Conservation (phyloP, 202 grass and related monocot genomes). For the Setaria viridis region DNA sequence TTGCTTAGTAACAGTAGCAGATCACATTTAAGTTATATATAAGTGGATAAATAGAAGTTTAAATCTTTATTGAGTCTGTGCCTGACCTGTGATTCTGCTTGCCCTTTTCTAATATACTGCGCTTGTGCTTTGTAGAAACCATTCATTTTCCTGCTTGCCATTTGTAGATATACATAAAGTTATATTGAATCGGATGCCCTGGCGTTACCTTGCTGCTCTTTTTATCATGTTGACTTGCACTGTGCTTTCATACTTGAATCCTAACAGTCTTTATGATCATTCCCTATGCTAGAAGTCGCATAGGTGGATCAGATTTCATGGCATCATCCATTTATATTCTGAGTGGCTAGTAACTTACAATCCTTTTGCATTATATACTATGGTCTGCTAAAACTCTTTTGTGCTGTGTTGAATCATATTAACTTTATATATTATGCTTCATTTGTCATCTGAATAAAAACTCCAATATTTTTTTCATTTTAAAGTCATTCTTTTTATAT, state of each 20-base stretch:
- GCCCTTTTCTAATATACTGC: background rate
- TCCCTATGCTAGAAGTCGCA: slow-evolving; percentile 6
- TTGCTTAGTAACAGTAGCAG: background rate
- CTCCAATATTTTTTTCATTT: background rate
- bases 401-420: background rate
- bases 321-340: slow-evolving; percentile 1
- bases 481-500: slow-evolving; percentile 7
- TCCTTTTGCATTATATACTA: slow-evolving; percentile 13
- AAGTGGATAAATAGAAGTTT: slow-evolving; percentile 21
- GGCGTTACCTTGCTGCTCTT: slow-evolving; percentile 3
- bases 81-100: slow-evolving; percentile 1
- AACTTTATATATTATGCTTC: slow-evolving; percentile 19
- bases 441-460: background rate
- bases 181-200: slow-evolving; percentile 31
- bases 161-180: slow-evolving; percentile 16
- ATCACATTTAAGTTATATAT: background rate
- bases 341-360: background rate
- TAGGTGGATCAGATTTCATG: slow-evolving; percentile 4
- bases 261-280: background rate
- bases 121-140: slow-evolving; percentile 11
- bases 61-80: background rate
- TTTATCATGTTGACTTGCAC: slow-evolving; percentile 18
- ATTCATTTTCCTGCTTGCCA: background rate
- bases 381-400: slow-evolving; percentile 27
- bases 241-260: slow-evolving; percentile 1